Conservation (phyloP, 2,329 filamentous ascomycete genomes). For the Onygenales sp. region DNA sequence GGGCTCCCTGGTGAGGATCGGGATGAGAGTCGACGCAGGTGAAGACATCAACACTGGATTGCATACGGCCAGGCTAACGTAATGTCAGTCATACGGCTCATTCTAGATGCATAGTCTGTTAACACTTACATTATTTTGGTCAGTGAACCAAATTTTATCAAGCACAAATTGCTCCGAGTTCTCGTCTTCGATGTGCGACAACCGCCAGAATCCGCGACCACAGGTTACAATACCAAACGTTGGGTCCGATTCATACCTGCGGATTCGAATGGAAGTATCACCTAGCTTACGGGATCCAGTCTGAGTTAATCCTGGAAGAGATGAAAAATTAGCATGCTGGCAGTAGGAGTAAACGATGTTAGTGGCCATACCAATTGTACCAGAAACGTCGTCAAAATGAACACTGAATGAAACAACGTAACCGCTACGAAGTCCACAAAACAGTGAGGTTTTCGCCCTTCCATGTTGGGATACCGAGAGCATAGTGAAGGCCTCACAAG, state of each 20-base stretch:
- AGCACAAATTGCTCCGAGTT: conserved; percentile 19
- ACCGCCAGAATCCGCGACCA: conserved; percentile 29
- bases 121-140: conserved; percentile 31
- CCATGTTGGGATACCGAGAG: conserved; percentile 14
- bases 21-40: conserved; percentile 22
- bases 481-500: conserved; percentile 25
- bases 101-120: background rate
- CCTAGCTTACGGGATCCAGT: conserved; percentile 22
- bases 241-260: conserved; percentile 17
- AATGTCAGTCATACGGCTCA: background rate
- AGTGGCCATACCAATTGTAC: conserved; percentile 19
- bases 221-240: conserved; percentile 26
- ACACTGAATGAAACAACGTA: conserved; percentile 25
- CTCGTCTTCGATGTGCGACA: conserved; percentile 19
- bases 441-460: conserved; percentile 17
- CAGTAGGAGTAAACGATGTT: background rate
- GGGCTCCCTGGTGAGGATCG: conserved; percentile 13
- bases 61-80: conserved; percentile 28
- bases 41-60: conserved; percentile 25
- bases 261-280: conserved; percentile 27
- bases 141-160: conserved; percentile 31
- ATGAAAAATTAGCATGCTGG: conserved; percentile 8
- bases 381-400: conserved; percentile 10
- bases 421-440: conserved; percentile 40
- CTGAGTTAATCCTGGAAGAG: conserved; percentile 23